Conservation (phyloP, 441 rosid species). For the Populus hybrid region DNA sequence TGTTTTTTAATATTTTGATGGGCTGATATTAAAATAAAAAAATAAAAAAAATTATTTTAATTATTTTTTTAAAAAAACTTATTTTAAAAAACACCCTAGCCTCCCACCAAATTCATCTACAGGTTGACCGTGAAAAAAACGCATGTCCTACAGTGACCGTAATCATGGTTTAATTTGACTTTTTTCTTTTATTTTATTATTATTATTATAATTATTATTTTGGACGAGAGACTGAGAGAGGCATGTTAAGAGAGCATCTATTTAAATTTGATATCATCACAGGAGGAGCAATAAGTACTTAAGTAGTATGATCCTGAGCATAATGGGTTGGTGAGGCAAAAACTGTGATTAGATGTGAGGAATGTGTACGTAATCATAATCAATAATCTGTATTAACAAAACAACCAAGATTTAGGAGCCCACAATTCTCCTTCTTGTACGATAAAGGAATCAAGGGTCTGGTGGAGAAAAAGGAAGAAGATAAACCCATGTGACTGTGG, state of each 20-base stretch:
- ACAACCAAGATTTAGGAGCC: constrained; percentile 4
- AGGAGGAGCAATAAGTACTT: too few relatives aligned
- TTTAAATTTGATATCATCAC: too few relatives aligned
- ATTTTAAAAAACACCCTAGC: too few relatives aligned
- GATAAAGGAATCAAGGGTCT: neutral
- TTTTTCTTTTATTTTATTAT: too few relatives aligned
- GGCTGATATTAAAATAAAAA: rapidly evolving
- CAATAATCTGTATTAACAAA: neutral
- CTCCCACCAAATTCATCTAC: neutral
- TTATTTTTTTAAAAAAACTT: too few relatives aligned
- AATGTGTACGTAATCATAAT: constrained; percentile 8
- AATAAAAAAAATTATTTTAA: too few relatives aligned
- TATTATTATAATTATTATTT: too few relatives aligned
- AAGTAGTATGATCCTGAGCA: neutral
- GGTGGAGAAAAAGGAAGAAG: neutral
- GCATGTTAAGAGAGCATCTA: neutral
- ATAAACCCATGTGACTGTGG: constrained; percentile 21
- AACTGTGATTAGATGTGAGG: neutral
- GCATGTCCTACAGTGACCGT: neutral
- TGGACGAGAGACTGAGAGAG: neutral
- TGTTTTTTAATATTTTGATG: too few relatives aligned
- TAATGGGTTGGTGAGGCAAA: neutral
- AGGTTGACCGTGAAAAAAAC: neutral
- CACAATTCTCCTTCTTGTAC: neutral
- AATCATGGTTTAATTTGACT: neutral